These are phyloP conservation scores for Claviceps capensis DNA, from an alignment of 2,329 filamentous ascomycete species.

Conservation along the genomic window DNA sequence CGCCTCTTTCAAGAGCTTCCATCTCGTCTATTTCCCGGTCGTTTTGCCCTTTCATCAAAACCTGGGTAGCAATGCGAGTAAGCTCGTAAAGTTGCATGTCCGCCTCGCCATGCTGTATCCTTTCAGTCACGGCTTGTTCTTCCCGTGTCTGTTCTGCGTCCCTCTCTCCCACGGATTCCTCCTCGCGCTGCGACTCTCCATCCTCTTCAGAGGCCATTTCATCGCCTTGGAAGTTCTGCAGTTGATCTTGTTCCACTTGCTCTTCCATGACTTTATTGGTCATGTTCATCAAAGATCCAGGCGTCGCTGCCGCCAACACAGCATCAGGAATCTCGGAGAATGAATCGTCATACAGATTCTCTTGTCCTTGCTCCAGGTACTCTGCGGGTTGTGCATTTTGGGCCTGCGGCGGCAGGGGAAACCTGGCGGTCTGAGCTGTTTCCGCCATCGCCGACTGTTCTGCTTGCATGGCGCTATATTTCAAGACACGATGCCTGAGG, in stretches of 20 bases:
- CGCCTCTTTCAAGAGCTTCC: not conserved
- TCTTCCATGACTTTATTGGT: conserved; percentile 6
- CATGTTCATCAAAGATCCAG: conserved; percentile 11
- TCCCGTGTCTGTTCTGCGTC: not conserved
- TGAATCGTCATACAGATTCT: conserved; percentile 35
- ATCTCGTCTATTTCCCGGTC: not conserved
- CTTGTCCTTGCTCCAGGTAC: conserved; percentile 15
- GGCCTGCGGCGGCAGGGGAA: conserved; percentile 2
- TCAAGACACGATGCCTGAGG: conserved; percentile 21
- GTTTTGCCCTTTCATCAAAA: not conserved
- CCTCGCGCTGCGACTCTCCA: not conserved
- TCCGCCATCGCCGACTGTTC: conserved; percentile 6
- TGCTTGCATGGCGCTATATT: conserved; percentile 13
- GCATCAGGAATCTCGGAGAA: conserved; percentile 43
- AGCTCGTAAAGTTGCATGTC: not conserved
- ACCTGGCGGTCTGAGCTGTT: conserved; percentile 1
- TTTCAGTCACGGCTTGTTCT: not conserved
- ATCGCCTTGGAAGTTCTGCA: not conserved
- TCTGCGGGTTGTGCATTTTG: conserved; percentile 5
- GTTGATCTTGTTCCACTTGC: not conserved
- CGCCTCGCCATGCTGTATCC: not conserved
- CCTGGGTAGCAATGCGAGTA: not conserved
- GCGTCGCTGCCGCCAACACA: conserved; percentile 36
- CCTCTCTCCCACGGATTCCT: not conserved
- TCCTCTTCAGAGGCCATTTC: not conserved